Conservation (phyloP, 2,329 filamentous ascomycete species). For the Plenodomus biglobosus region DNA sequence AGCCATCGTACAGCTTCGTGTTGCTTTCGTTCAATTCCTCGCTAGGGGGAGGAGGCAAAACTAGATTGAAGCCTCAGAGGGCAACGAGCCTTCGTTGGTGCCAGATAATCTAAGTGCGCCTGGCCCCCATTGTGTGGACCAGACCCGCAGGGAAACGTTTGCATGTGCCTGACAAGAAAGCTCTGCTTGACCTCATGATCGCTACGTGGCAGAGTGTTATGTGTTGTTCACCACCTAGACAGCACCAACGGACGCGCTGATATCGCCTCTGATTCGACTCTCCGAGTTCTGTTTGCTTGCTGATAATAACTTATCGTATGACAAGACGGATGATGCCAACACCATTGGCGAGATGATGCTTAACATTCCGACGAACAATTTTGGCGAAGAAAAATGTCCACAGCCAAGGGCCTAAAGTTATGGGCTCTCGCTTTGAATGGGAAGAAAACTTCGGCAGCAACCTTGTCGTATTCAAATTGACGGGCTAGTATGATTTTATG, state of each 20-base stretch:
- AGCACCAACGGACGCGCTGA: slow-evolving; percentile 19
- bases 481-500: no score
- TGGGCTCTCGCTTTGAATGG: no score
- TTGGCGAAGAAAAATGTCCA: slow-evolving; percentile 16
- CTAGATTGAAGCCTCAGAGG: slow-evolving; percentile 2
- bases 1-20: slow-evolving; percentile 41
- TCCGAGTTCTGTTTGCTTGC: slow-evolving; percentile 20
- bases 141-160: slow-evolving; percentile 13
- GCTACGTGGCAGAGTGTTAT: slow-evolving; percentile 20
- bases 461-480: no score
- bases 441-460: no score
- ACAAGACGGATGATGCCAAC: slow-evolving; percentile 24
- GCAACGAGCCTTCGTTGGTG: slow-evolving; percentile 26
- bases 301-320: slow-evolving; percentile 26
- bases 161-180: slow-evolving; percentile 25
- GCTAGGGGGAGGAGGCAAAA: slow-evolving; percentile 16
- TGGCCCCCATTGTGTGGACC: not conserved
- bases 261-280: slow-evolving; percentile 19
- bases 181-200: slow-evolving; percentile 16
- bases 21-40: slow-evolving; percentile 42
- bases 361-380: slow-evolving; percentile 16
- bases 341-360: slow-evolving; percentile 21
- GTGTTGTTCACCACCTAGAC: slow-evolving; percentile 7
- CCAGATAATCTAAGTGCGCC: slow-evolving; percentile 15
- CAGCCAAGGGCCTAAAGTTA: not conserved